A percentile compares a stretch with the other conserved stretches of the same genome.
These are phyloP conservation scores for Sporothrix pseudoabietina DNA, from an alignment of 2,329 filamentous ascomycete genomes.

Conservation along the genomic window DNA sequence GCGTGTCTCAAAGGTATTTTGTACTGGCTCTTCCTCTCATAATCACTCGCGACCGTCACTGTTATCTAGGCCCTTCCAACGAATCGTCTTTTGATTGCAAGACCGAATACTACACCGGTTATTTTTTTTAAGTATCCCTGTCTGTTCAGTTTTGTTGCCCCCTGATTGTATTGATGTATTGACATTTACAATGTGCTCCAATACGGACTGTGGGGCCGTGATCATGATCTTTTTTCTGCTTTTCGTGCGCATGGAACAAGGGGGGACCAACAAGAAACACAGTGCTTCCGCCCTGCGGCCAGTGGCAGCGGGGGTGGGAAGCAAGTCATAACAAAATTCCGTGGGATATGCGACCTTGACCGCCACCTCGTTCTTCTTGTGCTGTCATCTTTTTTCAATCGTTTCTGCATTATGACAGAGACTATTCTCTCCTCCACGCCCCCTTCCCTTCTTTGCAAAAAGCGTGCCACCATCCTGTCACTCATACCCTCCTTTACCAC, in stretches of 20 bases:
- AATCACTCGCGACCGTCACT: neutral
- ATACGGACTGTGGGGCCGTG: slow-evolving; percentile 13
- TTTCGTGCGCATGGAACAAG: slow-evolving; percentile 10
- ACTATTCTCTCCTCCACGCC: neutral
- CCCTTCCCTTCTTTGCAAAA: neutral
- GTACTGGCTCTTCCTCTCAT: neutral
- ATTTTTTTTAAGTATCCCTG: neutral
- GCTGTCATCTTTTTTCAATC: neutral
- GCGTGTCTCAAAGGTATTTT: neutral
- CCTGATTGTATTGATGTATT: neutral
- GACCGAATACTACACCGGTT: neutral
- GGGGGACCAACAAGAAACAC: neutral
- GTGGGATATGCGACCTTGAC: neutral
- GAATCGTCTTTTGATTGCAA: neutral
- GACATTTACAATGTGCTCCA: neutral
- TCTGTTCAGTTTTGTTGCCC: neutral
- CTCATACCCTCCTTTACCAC: neutral
- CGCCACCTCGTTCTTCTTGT: neutral
- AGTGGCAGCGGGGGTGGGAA: neutral
- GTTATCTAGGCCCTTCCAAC: neutral
- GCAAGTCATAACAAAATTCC: slow-evolving; percentile 10
- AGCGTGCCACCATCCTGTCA: neutral
- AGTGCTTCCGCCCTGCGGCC: slow-evolving; percentile 9
- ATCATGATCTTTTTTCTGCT: slow-evolving; percentile 20
- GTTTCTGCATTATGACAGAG: neutral